phyloP scores from a whole-genome alignment of 768 basidiomycete genomes.

The Boletus subcaerulescens region DNA sequence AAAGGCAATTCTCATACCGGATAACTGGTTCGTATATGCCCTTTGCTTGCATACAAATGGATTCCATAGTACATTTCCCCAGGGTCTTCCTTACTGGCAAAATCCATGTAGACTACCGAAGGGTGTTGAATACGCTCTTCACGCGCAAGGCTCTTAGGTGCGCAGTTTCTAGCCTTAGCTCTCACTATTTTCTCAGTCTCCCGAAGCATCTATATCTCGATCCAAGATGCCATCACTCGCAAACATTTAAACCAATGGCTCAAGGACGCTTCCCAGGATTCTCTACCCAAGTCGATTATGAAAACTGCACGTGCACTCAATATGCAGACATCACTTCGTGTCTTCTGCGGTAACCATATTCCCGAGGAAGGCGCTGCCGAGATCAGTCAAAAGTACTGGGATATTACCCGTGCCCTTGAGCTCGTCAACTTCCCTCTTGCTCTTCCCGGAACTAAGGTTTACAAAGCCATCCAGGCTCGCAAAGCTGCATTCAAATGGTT shows the following conservation, averaged over 20 bases:
- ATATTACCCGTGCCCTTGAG: conserved; percentile 90
- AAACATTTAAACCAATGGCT: conserved; percentile 78
- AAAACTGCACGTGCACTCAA: conserved; percentile 89
- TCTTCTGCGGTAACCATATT: conserved; percentile 93
- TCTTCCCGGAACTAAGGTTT: conserved; percentile 94
- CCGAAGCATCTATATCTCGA: conserved; percentile 71
- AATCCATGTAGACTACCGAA: conserved; percentile 89
- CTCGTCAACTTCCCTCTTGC: conserved; percentile 98
- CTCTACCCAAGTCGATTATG: conserved; percentile 67
- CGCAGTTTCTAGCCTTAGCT: conserved; percentile 17
- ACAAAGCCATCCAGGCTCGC: conserved; percentile 87
- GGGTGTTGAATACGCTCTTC: conserved; percentile 86
- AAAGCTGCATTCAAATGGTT: conserved; percentile 83
- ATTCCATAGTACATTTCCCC: background rate
- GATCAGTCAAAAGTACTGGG: conserved; percentile 94
- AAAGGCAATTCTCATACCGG: conserved; percentile 76
- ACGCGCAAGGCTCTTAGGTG: conserved; percentile 92
- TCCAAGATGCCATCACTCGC: conserved; percentile 82
- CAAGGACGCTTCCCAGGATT: conserved; percentile 44
- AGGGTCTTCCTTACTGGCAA: conserved; percentile 99
- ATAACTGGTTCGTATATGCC: conserved; percentile 71
- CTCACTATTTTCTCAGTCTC: background rate
- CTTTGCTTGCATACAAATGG: background rate
- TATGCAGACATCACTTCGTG: conserved; percentile 95
- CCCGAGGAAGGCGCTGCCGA: conserved; percentile 73